Conservation (phyloP, 805 yeast species). For the Wickerhamomyces strasburgensis region DNA sequence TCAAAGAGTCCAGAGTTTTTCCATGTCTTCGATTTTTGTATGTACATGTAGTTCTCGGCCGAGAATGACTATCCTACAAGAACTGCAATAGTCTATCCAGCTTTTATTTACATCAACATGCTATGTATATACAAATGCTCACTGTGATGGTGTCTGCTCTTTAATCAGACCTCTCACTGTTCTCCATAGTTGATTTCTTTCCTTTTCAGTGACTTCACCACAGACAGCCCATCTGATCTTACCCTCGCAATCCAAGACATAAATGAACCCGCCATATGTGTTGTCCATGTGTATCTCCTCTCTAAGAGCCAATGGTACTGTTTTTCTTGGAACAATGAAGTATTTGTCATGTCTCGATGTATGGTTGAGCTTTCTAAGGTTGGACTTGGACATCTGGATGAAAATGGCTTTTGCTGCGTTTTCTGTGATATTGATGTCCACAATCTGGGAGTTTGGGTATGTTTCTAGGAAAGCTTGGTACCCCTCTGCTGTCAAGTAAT, state of each 20-base stretch:
- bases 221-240: conserved; percentile 89
- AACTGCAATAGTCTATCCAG: too few species aligned
- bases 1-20: too few species aligned
- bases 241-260: conserved; percentile 67
- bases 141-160: conserved; percentile 33
- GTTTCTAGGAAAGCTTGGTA: conserved; percentile 34
- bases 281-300: conserved; percentile 63
- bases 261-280: conserved; percentile 76
- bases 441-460: conserved; percentile 58
- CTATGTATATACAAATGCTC: too few species aligned
- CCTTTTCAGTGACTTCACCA: conserved; percentile 72
- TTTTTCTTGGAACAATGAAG: conserved; percentile 58
- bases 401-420: conserved; percentile 63
- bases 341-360: conserved; percentile 50
- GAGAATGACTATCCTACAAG: too few species aligned
- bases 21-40: too few species aligned
- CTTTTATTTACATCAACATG: too few species aligned
- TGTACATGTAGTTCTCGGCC: too few species aligned
- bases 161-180: conserved; percentile 54
- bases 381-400: conserved; percentile 46
- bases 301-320: conserved; percentile 51
- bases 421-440: conserved; percentile 75
- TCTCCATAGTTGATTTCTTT: conserved; percentile 58
- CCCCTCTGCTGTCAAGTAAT: conserved; percentile 37
- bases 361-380: conserved; percentile 41